Percentiles rank a stretch among this genome's conserved stretches.
These are phyloP conservation scores for Striga asiatica DNA, from an alignment of 257 asterid species.

Conservation along the genomic window DNA sequence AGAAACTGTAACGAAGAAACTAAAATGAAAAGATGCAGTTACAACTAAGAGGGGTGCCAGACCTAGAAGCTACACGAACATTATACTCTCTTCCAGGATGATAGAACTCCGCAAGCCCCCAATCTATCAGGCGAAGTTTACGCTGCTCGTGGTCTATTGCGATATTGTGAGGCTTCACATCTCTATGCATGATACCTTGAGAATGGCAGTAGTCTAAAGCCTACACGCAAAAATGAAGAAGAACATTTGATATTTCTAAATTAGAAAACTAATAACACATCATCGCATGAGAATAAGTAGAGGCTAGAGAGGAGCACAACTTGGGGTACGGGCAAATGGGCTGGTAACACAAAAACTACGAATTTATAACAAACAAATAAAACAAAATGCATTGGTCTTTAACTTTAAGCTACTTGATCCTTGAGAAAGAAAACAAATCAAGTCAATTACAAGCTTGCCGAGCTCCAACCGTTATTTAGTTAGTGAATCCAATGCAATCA, in stretches of 20 bases:
- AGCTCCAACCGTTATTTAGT: neutral
- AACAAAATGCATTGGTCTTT: neutral
- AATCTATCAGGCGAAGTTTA: conserved; percentile 49
- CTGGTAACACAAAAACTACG: too few species aligned
- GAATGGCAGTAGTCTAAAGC: conserved; percentile 58
- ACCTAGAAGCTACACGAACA: conserved; percentile 60
- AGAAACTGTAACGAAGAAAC: neutral
- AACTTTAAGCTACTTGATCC: neutral
- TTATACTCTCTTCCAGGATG: conserved; percentile 59
- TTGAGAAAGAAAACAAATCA: neutral
- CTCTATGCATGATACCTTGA: conserved; percentile 68
- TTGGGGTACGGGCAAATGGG: neutral
- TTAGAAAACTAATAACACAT: conserved; percentile 1
- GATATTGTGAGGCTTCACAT: conserved; percentile 59
- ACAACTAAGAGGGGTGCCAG: conserved; percentile 16
- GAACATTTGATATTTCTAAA: neutral
- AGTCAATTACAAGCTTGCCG: neutral
- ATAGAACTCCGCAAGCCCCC: conserved; percentile 62
- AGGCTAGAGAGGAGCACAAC: neutral
- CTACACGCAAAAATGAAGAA: conserved; percentile 13
- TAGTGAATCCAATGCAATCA: neutral
- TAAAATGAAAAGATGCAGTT: neutral
- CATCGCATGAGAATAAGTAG: neutral
- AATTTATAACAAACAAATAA: neutral
- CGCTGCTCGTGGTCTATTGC: conserved; percentile 60